Evolutionary conservation across 768 basidiomycete species (phyloP).

Genomic region (Thelephora aurantiotincta): DNA sequence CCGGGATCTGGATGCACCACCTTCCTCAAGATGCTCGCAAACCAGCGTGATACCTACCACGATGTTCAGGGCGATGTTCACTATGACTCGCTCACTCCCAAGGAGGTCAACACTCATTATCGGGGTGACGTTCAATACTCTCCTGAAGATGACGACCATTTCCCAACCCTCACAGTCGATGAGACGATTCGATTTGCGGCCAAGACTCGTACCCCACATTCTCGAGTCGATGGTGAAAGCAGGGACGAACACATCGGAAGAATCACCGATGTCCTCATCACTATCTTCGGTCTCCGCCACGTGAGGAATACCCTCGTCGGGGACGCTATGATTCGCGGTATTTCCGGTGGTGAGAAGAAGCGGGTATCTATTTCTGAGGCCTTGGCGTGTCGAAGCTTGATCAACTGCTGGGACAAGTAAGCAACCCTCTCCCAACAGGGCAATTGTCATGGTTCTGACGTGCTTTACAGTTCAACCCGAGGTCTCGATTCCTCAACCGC

Average conservation of each 20-base stretch:
- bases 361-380: conserved; percentile 71
- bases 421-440: not conserved
- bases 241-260: conserved; percentile 29
- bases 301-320: conserved; percentile 64
- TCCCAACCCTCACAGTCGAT: conserved; percentile 70
- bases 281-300: conserved; percentile 66
- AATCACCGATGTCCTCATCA: conserved; percentile 38
- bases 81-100: conserved; percentile 64
- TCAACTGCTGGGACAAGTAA: conserved; percentile 72
- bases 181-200: conserved; percentile 64
- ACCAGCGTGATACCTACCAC: conserved; percentile 57
- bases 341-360: conserved; percentile 66
- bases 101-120: conserved; percentile 47
- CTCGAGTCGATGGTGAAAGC: conserved; percentile 27
- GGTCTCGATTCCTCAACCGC: conserved; percentile 42
- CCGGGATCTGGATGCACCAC: conserved; percentile 81
- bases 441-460: not conserved
- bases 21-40: conserved; percentile 69
- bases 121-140: conserved; percentile 74
- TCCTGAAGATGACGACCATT: conserved; percentile 78
- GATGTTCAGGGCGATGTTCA: conserved; percentile 52
- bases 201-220: conserved; percentile 49
- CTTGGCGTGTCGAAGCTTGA: conserved; percentile 42
- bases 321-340: conserved; percentile 60
- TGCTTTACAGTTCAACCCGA: conserved; percentile 27